phyloP scores from a whole-genome alignment of 2,329 filamentous ascomycete species.

The Pseudohalonectria lignicola region DNA sequence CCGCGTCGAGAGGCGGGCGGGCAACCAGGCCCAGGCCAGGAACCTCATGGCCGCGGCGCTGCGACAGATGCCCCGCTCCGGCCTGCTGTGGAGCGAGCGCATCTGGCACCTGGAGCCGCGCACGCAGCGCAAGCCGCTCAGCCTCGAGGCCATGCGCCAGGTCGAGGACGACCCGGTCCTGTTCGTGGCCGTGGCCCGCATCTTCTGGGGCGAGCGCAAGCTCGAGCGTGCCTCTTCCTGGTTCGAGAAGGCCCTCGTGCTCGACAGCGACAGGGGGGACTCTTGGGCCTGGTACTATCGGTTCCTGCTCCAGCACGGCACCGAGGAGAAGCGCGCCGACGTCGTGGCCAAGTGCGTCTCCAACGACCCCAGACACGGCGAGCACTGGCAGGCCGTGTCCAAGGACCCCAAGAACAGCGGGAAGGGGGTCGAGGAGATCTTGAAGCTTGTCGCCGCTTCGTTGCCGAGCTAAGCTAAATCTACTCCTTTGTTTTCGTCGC shows the following conservation, averaged over 20 bases:
- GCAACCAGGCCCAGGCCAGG: constrained; percentile 75
- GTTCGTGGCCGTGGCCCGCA: constrained; percentile 84
- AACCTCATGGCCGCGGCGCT: constrained; percentile 87
- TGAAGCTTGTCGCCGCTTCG: constrained; percentile 63
- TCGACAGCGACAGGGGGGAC: constrained; percentile 81
- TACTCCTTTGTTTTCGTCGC: too few species aligned
- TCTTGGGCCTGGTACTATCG: constrained; percentile 98
- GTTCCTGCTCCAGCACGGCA: constrained; percentile 86
- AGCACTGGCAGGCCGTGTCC: constrained; percentile 76
- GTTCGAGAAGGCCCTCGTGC: constrained; percentile 91
- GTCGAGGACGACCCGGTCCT: constrained; percentile 85
- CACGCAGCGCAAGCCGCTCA: constrained; percentile 84
- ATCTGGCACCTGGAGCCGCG: constrained; percentile 91
- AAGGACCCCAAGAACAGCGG: constrained; percentile 78
- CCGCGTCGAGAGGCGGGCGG: constrained; percentile 78
- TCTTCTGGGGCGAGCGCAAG: constrained; percentile 90
- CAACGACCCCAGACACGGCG: constrained; percentile 84
- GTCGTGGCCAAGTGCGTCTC: constrained; percentile 70
- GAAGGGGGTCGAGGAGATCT: constrained; percentile 65
- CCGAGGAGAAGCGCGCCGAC: constrained; percentile 81
- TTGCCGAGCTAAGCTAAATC: constrained; percentile 13
- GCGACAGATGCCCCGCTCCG: constrained; percentile 81
- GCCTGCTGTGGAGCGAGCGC: constrained; percentile 83
- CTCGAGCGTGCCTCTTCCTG: constrained; percentile 91
- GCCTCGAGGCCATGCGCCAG: constrained; percentile 91